A percentile compares a stretch with the other conserved stretches of the same genome.
These are phyloP conservation scores for Pseudoneurospora amorphoporcata DNA, from an alignment of 495 filamentous ascomycete species.

Conservation along the genomic window DNA sequence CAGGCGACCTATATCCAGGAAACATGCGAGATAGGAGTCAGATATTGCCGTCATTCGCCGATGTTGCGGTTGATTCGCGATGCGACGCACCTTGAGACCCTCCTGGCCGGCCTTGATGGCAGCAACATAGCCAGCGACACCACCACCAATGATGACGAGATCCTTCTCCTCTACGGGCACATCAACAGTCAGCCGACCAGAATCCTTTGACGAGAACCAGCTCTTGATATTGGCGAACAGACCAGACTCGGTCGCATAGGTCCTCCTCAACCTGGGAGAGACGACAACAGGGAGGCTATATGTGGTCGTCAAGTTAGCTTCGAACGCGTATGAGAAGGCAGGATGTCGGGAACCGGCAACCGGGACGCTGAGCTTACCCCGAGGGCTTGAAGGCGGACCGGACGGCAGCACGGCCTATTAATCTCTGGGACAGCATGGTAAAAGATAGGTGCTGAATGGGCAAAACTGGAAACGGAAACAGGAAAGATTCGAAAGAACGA, in stretches of 20 bases:
- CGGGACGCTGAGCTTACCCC: slow-evolving; percentile 30
- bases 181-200: slow-evolving; percentile 14
- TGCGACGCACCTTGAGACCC: slow-evolving; percentile 71
- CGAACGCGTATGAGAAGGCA: background rate
- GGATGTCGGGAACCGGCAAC: background rate
- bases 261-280: slow-evolving; percentile 43
- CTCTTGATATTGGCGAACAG: slow-evolving; percentile 18
- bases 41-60: slow-evolving; percentile 1
- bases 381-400: slow-evolving; percentile 52
- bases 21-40: background rate
- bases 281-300: background rate
- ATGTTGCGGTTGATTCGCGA: background rate
- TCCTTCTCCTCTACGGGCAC: slow-evolving; percentile 66
- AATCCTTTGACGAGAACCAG: background rate
- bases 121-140: slow-evolving; percentile 96
- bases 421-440: slow-evolving; percentile 59
- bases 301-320: background rate
- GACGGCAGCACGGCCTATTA: slow-evolving; percentile 56
- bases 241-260: slow-evolving; percentile 79
- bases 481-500: slow-evolving; percentile 19
- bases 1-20: slow-evolving; percentile 64
- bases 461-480: slow-evolving; percentile 13
- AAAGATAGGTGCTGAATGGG: background rate
- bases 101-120: slow-evolving; percentile 98
- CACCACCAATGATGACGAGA: slow-evolving; percentile 90